Evolutionary conservation across 169 alveolate genomes (phyloP), one percentile per base, ranked within the genome.

Genomic region (Pseudocohnilembus persalinus): DNA sequence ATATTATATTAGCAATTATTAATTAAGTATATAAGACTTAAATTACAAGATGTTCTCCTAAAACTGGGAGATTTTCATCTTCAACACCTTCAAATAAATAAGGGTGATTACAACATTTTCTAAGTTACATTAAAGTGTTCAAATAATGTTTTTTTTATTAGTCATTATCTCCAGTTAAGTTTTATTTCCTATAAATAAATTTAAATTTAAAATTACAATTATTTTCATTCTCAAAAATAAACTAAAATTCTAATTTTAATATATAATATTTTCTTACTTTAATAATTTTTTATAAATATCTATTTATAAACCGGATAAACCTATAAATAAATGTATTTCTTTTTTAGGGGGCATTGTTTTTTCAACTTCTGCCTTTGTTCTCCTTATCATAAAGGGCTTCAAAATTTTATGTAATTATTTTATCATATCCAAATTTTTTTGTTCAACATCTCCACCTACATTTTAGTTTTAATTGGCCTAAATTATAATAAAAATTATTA

Each of bases 81-180:
- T 97, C 99, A 0, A 99, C 97, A 33, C 98, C 98, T 84, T 96
- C 98, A 77, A 99, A 97, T 73, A 98, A 89, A 91, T 97, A 99
- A n/a, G 99, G 99, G 89, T 99, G 99, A 88, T 98, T 98, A 90
- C 99, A 98, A 28, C 97, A 98, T 88, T 99, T 99, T 84, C 99
- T 97, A 35, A 99, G 94, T 89, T 99, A 99, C 99, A 99, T 98
- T 32, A 96, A 88, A 74, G 95, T 94, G 82, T 97, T 97, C 84
- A 94, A 94, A 79, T 97, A 97, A 65, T 89, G 93, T n/a, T 95
- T 91, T 84, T 94, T 94, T 64, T 93, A 91, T 74, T 94, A 92
- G 0, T 91, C 92, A 76, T 90, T 90, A 84, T 90, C 88, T 73
- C 68, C 68, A 49, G 93, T 92, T 15, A 79, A n/a, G 31, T 29